Evolutionary conservation across 2,329 filamentous ascomycete species (phyloP), one percentile per base, ranked within the genome.

Genomic region (Colletotrichum chlorophyti): DNA sequence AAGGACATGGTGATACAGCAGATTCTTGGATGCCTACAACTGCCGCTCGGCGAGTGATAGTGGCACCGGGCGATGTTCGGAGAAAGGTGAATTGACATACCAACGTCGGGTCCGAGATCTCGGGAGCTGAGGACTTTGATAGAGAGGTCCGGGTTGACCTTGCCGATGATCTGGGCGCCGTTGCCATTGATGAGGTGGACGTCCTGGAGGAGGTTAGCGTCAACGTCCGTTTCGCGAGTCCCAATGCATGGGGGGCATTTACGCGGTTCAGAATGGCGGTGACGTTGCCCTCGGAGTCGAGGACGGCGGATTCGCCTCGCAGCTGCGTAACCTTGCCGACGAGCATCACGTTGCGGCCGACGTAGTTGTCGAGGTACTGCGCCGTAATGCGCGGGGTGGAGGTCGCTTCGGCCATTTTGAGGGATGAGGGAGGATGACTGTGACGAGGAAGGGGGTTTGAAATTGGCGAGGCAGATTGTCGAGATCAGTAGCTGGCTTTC

Each of bases 291-390:
- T 87, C 89, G 6, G 91, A 89, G 55, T 97, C 92, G 26, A 98
- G 83, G 6, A 87, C 86, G 0, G 93, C 94, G 47, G 85, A 83
- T 49, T 95, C 91, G 65, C 93, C 93, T 48, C 88, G 88, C 21
- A 98, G 81, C 68, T 95, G 88, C 4, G 85, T 84, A 42, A 98
- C 93, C 68, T 90, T 93, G 68, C 95, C 95, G 5, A 96, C 82
- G 53, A 98, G 81, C 66, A 93, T 93, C 62, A 98, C 91, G 62
- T 90, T 91, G 64, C 85, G 83, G 65, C 82, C 81, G 64, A 87
- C 81, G 77, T 93, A 96, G 69, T 82, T 82, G 70, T 92, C 86
- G 57, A 98, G 89, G 75, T 94, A 90, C 35, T 83, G 78, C 50
- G 90, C 90, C 43, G 91, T 91, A 72, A 97, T 86, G 73, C 95